Percentiles rank a stretch among this genome's conserved stretches.
phyloP scores from a whole-genome alignment of 352 stramenopile genomes.

The Elongisporangium prolatum region DNA sequence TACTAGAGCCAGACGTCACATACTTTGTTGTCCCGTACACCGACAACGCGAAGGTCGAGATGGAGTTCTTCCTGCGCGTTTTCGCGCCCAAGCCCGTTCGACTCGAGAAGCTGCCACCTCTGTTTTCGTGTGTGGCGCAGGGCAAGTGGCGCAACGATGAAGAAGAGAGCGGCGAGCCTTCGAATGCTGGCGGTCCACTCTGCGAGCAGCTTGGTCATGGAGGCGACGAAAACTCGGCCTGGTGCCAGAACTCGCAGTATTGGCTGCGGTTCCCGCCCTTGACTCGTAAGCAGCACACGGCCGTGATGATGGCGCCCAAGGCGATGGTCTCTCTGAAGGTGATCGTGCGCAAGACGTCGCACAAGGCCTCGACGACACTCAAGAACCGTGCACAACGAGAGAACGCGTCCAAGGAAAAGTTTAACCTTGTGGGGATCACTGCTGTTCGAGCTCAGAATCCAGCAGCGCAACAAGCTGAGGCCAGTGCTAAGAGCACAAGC shows the following conservation, averaged over 20 bases:
- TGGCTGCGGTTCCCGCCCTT: conserved; percentile 48
- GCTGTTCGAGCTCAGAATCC: conserved; percentile 28
- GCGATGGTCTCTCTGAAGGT: conserved; percentile 66
- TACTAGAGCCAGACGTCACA: conserved; percentile 55
- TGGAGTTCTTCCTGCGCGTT: conserved; percentile 88
- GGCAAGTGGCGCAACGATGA: conserved; percentile 64
- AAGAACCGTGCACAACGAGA: conserved; percentile 52
- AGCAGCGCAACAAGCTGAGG: conserved; percentile 1
- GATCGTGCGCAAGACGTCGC: conserved; percentile 64
- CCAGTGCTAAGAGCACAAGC: neutral
- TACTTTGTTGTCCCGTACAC: conserved; percentile 88
- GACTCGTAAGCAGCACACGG: conserved; percentile 13
- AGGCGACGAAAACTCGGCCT: conserved; percentile 53
- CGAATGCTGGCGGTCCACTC: conserved; percentile 72
- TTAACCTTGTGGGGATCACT: conserved; percentile 57
- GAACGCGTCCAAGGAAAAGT: conserved; percentile 42
- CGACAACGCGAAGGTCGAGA: conserved; percentile 74
- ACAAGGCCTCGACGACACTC: conserved; percentile 26
- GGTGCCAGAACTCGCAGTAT: conserved; percentile 90
- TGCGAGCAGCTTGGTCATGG: conserved; percentile 29
- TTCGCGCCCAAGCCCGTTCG: conserved; percentile 70
- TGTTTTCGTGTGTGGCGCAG: conserved; percentile 54
- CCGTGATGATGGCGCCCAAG: conserved; percentile 23
- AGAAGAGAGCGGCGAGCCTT: conserved; percentile 41
- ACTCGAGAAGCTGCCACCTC: conserved; percentile 67